Evolutionary conservation across 331 rosid species (phyloP), one percentile per base, ranked within the genome.

Genomic region (Malus hybrid): DNA sequence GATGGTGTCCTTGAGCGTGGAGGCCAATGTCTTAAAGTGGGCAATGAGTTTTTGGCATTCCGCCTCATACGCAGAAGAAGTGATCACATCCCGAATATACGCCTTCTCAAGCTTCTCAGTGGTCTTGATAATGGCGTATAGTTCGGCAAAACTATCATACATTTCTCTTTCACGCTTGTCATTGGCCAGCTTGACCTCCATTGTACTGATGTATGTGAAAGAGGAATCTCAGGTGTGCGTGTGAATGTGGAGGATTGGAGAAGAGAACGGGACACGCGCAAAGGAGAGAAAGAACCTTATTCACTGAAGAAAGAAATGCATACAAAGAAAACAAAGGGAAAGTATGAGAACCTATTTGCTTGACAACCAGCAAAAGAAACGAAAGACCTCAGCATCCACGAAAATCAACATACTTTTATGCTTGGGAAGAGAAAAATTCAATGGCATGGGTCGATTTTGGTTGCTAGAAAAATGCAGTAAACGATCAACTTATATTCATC

Each of bases 111-210:
- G 97, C 86, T 93, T 94, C 86, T 94, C 97, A 6, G 99, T 91
- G 42, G 96, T 97, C 82, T 92, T 94, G 14, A 94, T 92, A 67
- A 94, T 94, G 75, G 99, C 97, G 72, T 86, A 91, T 19, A 92
- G 91, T 88, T 94, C 99, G 1, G 97, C 95, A 70, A 94, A 90
- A 84, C 92, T 94, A 14, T 94, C 99, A 71, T 90, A 90, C 97
- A 92, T 94, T 85, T 94, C 99, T 83, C 99, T 92, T 93, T 94
- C 99, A 87, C 96, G 97, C 97, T 90, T 94, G 92, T 94, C 97
- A 85, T 89, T 88, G 92, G 93, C 92, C 29, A 92, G 96, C 90
- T 94, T 94, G 78, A 94, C 99, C 89, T 94, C 99, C 99, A 92
- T 90, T 46, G 42, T 24, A 63, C 53, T 20, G 7, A 20, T 39